Evolutionary conservation across 2,329 filamentous ascomycete genomes (phyloP), one percentile per base, ranked within the genome.

Genomic region (Coniochaeta prunicola): DNA sequence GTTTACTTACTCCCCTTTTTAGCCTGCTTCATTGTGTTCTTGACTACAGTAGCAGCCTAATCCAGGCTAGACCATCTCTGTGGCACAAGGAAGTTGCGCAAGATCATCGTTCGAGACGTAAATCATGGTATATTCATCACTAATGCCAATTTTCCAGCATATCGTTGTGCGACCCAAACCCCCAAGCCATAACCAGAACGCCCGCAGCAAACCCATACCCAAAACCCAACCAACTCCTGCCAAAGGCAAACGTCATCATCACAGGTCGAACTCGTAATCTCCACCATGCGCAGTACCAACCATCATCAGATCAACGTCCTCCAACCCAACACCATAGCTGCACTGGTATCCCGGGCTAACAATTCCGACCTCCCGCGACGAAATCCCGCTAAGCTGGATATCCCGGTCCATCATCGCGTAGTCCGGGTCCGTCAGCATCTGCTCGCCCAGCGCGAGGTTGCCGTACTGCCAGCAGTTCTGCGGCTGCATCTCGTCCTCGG

Each of bases 391-490:
- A 26, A 50, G 45, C 45, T 50, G 45, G 21, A 50, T 50, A 5
- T 50, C 45, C 2, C 45, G 45, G 15, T 50, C 45, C 40, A 45
- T 45, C 40, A 45, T 6, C 45, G 21, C 24, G 10, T 50, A 50
- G n/a, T 50, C 45, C 3, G 45, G 45, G 24, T 55, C 53, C 21
- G 53, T 55, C 19, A 55, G 53, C 53, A 55, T 55, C 33, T 55
- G 53, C 3, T 55, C 53, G 28, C 53, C 53, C 8, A 55, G 53
- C 4, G 21, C 21, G 6, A 17, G 24, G 24, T 50, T 30, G n/a
- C 45, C 45, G 45, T 50, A 50, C 45, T 50, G 45, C 45, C 45
- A 50, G 45, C 45, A 50, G 45, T 50, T 50, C 13, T 10, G 45
- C 12, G n/a, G 3, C 30, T 55, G 45, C 12, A 30, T 6, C 30